Conservation (phyloP, 106 monocot genomes). For the Ottelia alismoides region DNA sequence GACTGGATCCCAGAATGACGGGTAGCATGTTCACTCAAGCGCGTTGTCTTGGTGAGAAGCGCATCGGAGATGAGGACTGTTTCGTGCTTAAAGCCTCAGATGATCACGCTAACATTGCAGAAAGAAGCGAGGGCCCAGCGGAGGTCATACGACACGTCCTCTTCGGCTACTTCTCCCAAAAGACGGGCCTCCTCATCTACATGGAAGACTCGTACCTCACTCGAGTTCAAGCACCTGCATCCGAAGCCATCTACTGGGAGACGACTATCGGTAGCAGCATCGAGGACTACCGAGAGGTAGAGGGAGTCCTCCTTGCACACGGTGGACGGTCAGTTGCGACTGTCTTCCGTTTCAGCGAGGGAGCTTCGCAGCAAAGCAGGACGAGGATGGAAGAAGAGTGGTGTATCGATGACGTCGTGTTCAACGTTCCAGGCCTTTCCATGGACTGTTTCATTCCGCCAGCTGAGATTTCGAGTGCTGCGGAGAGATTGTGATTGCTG, state of each 20-base stretch:
- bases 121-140: conserved; percentile 24
- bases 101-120: conserved; percentile 16
- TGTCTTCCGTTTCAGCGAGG: conserved; percentile 32
- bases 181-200: conserved; percentile 40
- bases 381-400: conserved; percentile 43
- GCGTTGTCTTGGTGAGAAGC: conserved; percentile 45
- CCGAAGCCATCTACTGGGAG: conserved; percentile 42
- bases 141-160: conserved; percentile 55
- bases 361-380: neutral
- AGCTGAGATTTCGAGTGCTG: conserved; percentile 13
- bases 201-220: conserved; percentile 53
- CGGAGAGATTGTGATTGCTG: conserved; percentile 1
- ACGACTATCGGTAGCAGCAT: conserved; percentile 37
- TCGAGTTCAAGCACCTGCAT: conserved; percentile 19
- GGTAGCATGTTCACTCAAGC: conserved; percentile 41
- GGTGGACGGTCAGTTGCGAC: conserved; percentile 33
- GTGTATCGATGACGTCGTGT: conserved; percentile 53
- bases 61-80: conserved; percentile 31
- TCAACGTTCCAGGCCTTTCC: conserved; percentile 42
- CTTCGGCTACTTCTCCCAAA: conserved; percentile 59
- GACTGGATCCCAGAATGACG: conserved; percentile 42
- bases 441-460: conserved; percentile 56
- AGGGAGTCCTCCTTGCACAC: conserved; percentile 35
- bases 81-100: conserved; percentile 43
- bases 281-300: conserved; percentile 34